A percentile compares a stretch with the other conserved stretches of the same genome.
Conservation (phyloP, 2,329 filamentous ascomycete species). For the Aspergillus pseudoviridinutans region DNA sequence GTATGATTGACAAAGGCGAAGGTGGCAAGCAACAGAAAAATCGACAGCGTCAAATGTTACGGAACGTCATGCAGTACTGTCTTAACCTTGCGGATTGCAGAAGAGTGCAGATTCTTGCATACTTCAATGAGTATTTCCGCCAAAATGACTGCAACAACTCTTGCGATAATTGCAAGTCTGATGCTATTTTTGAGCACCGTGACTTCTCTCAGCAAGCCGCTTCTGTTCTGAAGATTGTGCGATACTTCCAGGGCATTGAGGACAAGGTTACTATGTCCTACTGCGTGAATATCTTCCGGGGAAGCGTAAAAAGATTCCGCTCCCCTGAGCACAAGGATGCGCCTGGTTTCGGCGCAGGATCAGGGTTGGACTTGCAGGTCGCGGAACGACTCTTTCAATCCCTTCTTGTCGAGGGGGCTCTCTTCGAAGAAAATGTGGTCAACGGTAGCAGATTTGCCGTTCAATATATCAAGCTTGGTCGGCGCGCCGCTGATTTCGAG, state of each 20-base stretch:
- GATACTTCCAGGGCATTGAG: conserved; percentile 41
- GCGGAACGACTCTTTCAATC: conserved; percentile 79
- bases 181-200: conserved; percentile 63
- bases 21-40: conserved; percentile 75
- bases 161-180: conserved; percentile 87
- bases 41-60: conserved; percentile 78
- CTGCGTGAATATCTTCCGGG: conserved; percentile 79
- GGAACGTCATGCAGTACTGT: conserved; percentile 79
- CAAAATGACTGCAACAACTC: conserved; percentile 65
- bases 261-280: conserved; percentile 69
- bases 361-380: conserved; percentile 67
- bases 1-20: conserved; percentile 79
- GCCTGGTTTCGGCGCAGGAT: conserved; percentile 64
- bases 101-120: conserved; percentile 80
- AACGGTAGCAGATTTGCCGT: conserved; percentile 65
- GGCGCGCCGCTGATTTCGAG: conserved; percentile 46
- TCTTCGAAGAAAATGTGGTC: conserved; percentile 66
- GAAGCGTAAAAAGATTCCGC: conserved; percentile 59
- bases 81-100: conserved; percentile 87
- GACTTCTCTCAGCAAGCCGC: conserved; percentile 75
- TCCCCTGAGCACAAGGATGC: conserved; percentile 48
- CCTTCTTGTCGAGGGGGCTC: conserved; percentile 67
- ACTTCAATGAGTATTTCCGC: conserved; percentile 85
- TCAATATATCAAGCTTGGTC: conserved; percentile 56
- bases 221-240: conserved; percentile 66